A percentile compares a stretch with the other conserved stretches of the same genome.
phyloP scores from a whole-genome alignment of 768 basidiomycete species.

The Amanita jacksonii region DNA sequence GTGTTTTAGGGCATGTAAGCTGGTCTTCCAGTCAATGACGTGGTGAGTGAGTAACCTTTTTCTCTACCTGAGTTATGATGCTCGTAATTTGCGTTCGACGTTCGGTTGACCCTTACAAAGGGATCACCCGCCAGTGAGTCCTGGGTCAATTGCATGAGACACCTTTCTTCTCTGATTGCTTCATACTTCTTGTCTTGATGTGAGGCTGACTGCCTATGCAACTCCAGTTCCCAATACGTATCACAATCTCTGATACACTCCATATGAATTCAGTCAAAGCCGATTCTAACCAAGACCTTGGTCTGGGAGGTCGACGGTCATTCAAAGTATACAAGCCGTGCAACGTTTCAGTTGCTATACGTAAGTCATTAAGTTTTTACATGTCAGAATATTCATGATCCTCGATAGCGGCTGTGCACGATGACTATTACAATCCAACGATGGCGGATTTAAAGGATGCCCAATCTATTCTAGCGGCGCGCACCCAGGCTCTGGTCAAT shows the following conservation, averaged over 20 bases:
- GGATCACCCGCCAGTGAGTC: constrained; percentile 65
- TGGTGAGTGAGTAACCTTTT: background rate
- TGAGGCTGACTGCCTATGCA: background rate
- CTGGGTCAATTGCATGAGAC: constrained; percentile 71
- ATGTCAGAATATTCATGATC: background rate
- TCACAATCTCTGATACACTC: too few species aligned
- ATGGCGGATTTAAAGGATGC: constrained; percentile 59
- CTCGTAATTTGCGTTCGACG: constrained; percentile 89
- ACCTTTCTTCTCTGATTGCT: constrained; percentile 47
- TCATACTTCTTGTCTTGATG: constrained; percentile 14
- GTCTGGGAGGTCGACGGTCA: constrained; percentile 9
- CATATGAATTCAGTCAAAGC: too few species aligned
- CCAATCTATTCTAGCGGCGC: constrained; percentile 51
- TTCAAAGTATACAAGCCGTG: constrained; percentile 46
- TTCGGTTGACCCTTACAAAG: constrained; percentile 48
- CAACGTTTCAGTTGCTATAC: constrained; percentile 16
- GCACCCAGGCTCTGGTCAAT: constrained; percentile 52
- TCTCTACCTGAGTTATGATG: constrained; percentile 32
- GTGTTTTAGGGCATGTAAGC: too few species aligned
- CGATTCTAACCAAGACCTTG: background rate
- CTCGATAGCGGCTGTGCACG: constrained; percentile 43
- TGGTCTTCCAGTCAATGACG: too few species aligned
- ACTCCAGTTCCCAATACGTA: too few species aligned
- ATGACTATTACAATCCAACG: constrained; percentile 68
- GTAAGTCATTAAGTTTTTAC: constrained; percentile 21